Base-by-base conservation (phyloP, 106 monocot genomes). In the Dioscorea dumetorum region DNA sequence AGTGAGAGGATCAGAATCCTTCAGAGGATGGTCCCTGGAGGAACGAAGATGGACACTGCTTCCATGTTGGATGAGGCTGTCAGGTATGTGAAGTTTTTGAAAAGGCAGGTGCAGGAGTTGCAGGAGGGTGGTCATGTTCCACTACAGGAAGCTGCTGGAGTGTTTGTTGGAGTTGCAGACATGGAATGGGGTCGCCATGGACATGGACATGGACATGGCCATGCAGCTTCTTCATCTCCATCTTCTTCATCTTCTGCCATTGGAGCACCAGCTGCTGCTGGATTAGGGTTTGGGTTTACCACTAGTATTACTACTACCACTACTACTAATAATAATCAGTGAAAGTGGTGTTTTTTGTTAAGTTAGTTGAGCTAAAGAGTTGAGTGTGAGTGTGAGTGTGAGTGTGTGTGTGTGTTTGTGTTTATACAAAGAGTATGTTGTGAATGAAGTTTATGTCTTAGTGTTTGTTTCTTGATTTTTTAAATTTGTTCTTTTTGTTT, bases 1-100 rank as follows among this genome's bases (percentile, higher is more conserved):
- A 85, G 90, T 70, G 90, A 90, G 80, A 50, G 85, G 65, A 85
- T 90, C 24, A 62, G 90, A 24, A 90, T 90, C 54, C 82, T 90
- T 12, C 90, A 90, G 72, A 69, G 85, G 48, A 80, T 90, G 28
- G 90, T 90, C 22, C 90, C 90, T 5, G 90, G 90, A 0, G 90
- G 90, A 21, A 85, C 85, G 22, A 90, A 90, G 80, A 85, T 90
- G 83, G 90, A 90, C 78, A 90, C 90, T 1, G 90, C 90, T 8
- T 90, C 90, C 12, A 90, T 90, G 90, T 73, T 90, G 21, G 85
- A 85, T 49, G 90, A 90, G 77, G 90, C 90, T 22, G 80, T 90
- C 51, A 79, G 82, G 33, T 90, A 90, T 71, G 81, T 90, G 61
- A 90, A 90, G 77, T 90, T 85, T 72, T 66, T 90, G 18, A 82